Evolutionary conservation across 2,329 filamentous ascomycete genomes (phyloP).

Genomic region (Thielaviopsis musarum): DNA sequence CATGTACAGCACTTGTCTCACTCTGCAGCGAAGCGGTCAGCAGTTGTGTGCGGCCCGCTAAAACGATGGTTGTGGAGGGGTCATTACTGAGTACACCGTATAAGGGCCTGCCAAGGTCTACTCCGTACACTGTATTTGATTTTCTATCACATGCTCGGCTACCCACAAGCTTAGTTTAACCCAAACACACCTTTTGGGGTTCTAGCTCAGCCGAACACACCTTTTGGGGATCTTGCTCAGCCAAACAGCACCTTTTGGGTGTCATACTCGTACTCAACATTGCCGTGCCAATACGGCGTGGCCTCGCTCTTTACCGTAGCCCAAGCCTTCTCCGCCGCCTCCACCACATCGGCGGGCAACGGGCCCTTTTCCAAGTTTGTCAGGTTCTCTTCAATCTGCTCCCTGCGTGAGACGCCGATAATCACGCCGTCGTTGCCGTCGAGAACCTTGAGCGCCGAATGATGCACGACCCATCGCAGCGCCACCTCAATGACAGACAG

Average conservation of each 20-base stretch:
- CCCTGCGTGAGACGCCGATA: conserved; percentile 39
- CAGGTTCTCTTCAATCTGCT: conserved; percentile 41
- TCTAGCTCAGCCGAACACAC: conserved; percentile 18
- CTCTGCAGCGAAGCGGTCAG: background rate
- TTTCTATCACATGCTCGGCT: background rate
- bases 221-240: conserved; percentile 15
- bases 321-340: conserved; percentile 67
- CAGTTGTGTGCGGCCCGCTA: background rate
- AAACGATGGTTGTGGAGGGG: background rate
- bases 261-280: conserved; percentile 51
- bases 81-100: no score
- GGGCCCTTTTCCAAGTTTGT: conserved; percentile 49
- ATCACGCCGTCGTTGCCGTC: conserved; percentile 41
- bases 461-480: conserved; percentile 56
- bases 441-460: conserved; percentile 40
- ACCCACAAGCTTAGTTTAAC: no score
- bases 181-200: background rate
- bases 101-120: no score
- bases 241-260: conserved; percentile 43
- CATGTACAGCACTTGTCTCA: background rate
- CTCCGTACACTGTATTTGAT: no score
- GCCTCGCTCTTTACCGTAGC: conserved; percentile 42
- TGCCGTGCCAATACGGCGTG: conserved; percentile 37
- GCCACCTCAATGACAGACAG: conserved; percentile 57
- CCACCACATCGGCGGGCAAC: conserved; percentile 58